Evolutionary conservation across 371 early-diverging fungal genomes (phyloP).

Genomic region (Smittium mucronatum): DNA sequence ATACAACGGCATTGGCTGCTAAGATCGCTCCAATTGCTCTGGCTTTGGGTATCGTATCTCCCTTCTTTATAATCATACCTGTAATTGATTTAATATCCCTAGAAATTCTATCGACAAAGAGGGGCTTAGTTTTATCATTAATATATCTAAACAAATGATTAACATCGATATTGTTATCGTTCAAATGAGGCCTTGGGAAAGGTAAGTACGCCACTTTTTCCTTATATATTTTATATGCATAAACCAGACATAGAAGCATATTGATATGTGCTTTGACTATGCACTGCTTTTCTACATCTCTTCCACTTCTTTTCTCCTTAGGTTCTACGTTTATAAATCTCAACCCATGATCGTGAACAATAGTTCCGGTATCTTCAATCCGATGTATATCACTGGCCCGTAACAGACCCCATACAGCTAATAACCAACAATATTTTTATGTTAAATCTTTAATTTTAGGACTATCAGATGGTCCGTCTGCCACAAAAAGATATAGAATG

Average conservation of each 20-base stretch:
- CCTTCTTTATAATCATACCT: not conserved
- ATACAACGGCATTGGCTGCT: not conserved
- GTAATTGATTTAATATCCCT: not conserved
- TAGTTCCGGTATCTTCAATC: not conserved
- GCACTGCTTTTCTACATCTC: not conserved
- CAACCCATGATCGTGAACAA: not conserved
- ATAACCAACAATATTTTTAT: not conserved
- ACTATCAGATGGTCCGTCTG: not conserved
- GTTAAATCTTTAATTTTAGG: not conserved
- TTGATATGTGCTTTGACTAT: not conserved
- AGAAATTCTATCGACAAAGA: not conserved
- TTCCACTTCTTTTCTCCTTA: not conserved
- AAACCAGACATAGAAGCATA: not conserved
- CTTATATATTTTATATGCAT: not conserved
- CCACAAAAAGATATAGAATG: not conserved
- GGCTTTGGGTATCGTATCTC: not conserved
- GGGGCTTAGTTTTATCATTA: not conserved
- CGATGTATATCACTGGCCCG: not conserved
- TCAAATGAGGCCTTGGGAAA: not conserved
- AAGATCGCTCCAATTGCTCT: conserved; percentile 4
- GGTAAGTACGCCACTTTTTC: too few species aligned
- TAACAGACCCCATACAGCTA: not conserved
- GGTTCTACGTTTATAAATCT: not conserved
- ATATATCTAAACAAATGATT: not conserved
- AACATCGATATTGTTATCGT: not conserved